Percentiles rank a stretch among this genome's conserved stretches.
These are phyloP conservation scores for Rhizophora mangle DNA, from an alignment of 345 rosid genomes.

Conservation along the genomic window DNA sequence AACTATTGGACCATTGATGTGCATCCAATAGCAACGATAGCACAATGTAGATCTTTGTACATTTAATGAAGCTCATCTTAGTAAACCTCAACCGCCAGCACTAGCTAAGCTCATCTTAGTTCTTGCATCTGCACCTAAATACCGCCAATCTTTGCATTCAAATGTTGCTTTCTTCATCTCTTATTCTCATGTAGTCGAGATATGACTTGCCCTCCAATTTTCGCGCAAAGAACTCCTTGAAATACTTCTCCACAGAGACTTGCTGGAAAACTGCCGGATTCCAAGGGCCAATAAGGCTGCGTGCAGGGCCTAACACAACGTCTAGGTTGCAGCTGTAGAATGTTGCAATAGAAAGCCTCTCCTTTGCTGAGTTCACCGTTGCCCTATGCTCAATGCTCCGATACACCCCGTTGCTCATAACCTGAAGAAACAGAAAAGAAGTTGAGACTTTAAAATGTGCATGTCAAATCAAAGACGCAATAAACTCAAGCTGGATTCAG, in stretches of 20 bases:
- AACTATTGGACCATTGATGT: too few species aligned
- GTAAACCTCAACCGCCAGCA: too few species aligned
- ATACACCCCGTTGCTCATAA: slow-evolving; percentile 28
- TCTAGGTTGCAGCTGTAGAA: slow-evolving; percentile 23
- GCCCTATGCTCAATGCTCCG: slow-evolving; percentile 28
- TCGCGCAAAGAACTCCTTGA: slow-evolving; percentile 24
- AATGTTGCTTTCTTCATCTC: background rate
- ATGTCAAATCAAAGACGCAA: background rate
- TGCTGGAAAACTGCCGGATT: slow-evolving; percentile 18
- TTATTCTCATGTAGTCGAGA: slow-evolving; percentile 25
- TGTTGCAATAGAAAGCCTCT: slow-evolving; percentile 26
- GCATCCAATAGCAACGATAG: too few species aligned
- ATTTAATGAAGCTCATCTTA: too few species aligned
- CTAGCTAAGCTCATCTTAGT: too few species aligned
- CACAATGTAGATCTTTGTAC: too few species aligned
- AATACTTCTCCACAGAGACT: slow-evolving; percentile 18
- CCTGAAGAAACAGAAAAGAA: slow-evolving; percentile 12
- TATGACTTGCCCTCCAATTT: slow-evolving; percentile 30
- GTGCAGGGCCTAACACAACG: slow-evolving; percentile 23
- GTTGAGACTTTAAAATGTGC: background rate
- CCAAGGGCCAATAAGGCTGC: slow-evolving; percentile 12
- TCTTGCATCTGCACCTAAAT: too few species aligned
- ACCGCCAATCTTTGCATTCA: background rate
- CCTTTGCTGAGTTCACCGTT: slow-evolving; percentile 19
- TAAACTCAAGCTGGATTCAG: too few species aligned